A percentile compares a stretch with the other conserved stretches of the same genome.
Evolutionary conservation across 2,329 filamentous ascomycete species (phyloP).

Genomic region (Microascus cirrosus): DNA sequence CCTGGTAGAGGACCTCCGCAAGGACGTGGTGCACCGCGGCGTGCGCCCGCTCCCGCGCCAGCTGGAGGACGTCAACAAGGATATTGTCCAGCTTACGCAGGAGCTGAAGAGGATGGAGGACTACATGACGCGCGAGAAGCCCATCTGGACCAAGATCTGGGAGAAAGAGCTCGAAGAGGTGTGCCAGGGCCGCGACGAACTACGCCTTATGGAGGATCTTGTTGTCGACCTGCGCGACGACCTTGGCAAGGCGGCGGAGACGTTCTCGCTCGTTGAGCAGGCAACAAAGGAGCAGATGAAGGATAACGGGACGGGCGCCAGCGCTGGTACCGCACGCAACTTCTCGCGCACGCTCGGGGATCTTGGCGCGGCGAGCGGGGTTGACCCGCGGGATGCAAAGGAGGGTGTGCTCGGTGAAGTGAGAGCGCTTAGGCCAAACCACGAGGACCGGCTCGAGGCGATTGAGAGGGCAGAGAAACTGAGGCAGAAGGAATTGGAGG

Average conservation of each 20-base stretch:
- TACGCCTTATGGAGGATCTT: constrained; percentile 93
- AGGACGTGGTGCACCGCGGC: constrained; percentile 88
- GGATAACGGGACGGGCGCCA: constrained; percentile 44
- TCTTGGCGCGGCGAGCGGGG: constrained; percentile 34
- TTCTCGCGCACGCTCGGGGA: constrained; percentile 43
- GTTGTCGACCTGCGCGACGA: constrained; percentile 88
- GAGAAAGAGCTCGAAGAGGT: constrained; percentile 94
- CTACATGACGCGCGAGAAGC: constrained; percentile 83
- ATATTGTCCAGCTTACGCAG: constrained; percentile 68
- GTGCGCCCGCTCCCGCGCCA: constrained; percentile 85
- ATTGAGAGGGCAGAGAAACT: constrained; percentile 95
- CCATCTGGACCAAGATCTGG: constrained; percentile 98
- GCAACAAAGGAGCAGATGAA: constrained; percentile 97
- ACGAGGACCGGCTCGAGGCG: constrained; percentile 84
- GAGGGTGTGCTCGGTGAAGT: constrained; percentile 90
- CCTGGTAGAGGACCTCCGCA: constrained; percentile 88
- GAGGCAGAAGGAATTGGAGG: constrained; percentile 78
- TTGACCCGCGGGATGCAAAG: constrained; percentile 72
- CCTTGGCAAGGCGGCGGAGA: constrained; percentile 86
- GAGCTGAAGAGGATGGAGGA: constrained; percentile 93
- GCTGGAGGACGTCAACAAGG: constrained; percentile 79
- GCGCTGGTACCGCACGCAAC: constrained; percentile 39
- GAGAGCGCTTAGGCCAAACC: constrained; percentile 84
- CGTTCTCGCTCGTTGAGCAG: constrained; percentile 90
- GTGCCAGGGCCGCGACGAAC: constrained; percentile 86